Base-by-base conservation (phyloP, 345 rosid species). In the Camelina laxa region DNA sequence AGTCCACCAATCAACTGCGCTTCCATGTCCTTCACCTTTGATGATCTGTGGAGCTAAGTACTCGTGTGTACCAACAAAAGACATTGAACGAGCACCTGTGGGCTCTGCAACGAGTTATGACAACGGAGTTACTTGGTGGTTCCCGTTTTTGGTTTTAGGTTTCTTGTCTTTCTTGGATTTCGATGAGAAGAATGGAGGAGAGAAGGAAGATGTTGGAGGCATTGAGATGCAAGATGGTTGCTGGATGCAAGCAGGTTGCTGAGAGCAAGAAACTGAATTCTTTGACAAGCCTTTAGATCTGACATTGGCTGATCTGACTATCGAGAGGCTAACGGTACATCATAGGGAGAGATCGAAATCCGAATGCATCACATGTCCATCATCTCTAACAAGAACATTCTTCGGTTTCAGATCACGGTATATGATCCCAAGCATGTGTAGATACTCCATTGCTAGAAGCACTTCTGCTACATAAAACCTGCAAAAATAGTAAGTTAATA, bases 1-100 rank as follows among this genome's bases (percentile, higher is more conserved):
- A 24, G 96, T 91, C 96, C 97, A 91, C 96, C 97, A 91, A 69
- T 89, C 93, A 53, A 91, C 95, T 7, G 95, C 96, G 55, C 95
- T 89, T 49, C 95, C 97, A 67, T 87, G 97, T 57, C 93, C 93
- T 83, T 89, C 96, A 35, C 93, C 94, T 75, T 89, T 89, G 78
- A 89, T 89, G 49, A 86, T 90, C 80, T 90, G 91, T 4, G 96
- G 96, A n/a, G 93, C 96, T 74, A 90, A 74, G 82, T 90, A 90
- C 84, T 91, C 97, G 6, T 91, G 97, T 30, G 97, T 91, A 65
- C 97, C 97, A 9, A 91, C 97, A 62, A 89, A 91, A 2, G 97
- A 91, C 97, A 91, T 89, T 0, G 97, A 91, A 16, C 95, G 92
- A 10, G 97, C 97, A 36, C 84, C 88, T n/a, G 95, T 89, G 15